Evolutionary conservation across 257 asterid species (phyloP).

Genomic region (Solanum paucissectum): DNA sequence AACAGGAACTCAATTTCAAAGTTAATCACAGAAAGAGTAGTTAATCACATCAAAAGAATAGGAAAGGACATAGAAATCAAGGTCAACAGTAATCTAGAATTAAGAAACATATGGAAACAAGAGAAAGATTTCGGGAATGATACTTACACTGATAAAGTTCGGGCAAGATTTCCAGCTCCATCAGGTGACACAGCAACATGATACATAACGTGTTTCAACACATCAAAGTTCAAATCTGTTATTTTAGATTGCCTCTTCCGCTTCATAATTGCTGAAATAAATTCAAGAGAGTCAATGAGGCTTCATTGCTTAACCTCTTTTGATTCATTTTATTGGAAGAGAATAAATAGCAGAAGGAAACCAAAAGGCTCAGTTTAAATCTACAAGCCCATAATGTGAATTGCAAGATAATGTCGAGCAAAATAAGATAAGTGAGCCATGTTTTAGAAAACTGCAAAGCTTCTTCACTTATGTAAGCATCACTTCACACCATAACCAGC

Average conservation of each 20-base stretch:
- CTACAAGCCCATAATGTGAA: neutral
- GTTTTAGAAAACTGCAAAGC: neutral
- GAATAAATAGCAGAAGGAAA: neutral
- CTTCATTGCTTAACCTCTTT: neutral
- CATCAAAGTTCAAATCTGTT: slow-evolving; percentile 16
- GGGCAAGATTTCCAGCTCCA: slow-evolving; percentile 16
- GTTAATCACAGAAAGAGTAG: neutral
- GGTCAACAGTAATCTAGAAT: neutral
- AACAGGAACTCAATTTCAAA: neutral
- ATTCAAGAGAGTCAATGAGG: neutral
- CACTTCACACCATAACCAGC: neutral
- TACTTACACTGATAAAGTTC: slow-evolving; percentile 10
- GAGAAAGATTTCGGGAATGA: neutral
- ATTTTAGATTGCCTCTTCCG: neutral
- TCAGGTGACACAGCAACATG: slow-evolving; percentile 6
- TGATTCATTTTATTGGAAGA: neutral
- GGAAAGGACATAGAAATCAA: neutral
- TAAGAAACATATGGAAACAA: neutral
- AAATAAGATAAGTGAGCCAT: neutral
- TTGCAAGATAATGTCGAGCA: neutral
- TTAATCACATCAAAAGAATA: neutral
- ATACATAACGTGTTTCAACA: slow-evolving; percentile 6
- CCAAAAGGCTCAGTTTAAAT: neutral
- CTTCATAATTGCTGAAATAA: slow-evolving; percentile 3
- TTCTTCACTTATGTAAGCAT: neutral